These are phyloP conservation scores for Fraxinus anomala DNA, from an alignment of 257 asterid genomes.

Conservation along the genomic window DNA sequence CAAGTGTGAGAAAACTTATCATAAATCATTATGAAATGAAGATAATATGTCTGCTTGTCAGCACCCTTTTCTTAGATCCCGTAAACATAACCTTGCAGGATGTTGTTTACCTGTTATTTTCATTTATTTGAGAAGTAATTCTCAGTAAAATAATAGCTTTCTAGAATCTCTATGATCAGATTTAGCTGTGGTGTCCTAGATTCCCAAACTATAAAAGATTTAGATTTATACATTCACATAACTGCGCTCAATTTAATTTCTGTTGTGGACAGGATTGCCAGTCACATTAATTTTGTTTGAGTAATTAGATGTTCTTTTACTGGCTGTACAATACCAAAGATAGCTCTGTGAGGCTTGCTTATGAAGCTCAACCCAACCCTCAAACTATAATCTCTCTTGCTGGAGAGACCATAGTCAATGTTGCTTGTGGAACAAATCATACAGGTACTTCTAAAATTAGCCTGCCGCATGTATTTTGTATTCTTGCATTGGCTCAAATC, in stretches of 20 bases:
- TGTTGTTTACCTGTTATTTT: neutral
- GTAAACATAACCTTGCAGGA: neutral
- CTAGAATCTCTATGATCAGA: constrained; percentile 9
- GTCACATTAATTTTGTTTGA: constrained; percentile 11
- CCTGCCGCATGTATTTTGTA: constrained; percentile 4
- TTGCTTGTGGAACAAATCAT: constrained; percentile 94
- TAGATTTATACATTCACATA: neutral
- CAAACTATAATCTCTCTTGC: constrained; percentile 77
- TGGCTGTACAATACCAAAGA: constrained; percentile 90
- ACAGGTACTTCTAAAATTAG: constrained; percentile 53
- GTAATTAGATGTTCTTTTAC: constrained; percentile 22
- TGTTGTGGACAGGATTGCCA: constrained; percentile 2
- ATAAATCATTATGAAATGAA: neutral
- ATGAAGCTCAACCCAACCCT: constrained; percentile 98
- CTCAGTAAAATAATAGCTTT: neutral
- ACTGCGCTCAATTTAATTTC: neutral
- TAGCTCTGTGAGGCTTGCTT: constrained; percentile 94
- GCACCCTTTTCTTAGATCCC: neutral
- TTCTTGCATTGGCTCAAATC: neutral
- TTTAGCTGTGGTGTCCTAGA: constrained; percentile 9
- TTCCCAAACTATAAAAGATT: constrained; percentile 8
- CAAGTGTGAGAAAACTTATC: neutral
- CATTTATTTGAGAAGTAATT: neutral
- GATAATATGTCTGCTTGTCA: neutral
- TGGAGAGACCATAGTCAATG: constrained; percentile 90